phyloP scores from a whole-genome alignment of 331 rosid genomes.

The Spiraea crenata region DNA sequence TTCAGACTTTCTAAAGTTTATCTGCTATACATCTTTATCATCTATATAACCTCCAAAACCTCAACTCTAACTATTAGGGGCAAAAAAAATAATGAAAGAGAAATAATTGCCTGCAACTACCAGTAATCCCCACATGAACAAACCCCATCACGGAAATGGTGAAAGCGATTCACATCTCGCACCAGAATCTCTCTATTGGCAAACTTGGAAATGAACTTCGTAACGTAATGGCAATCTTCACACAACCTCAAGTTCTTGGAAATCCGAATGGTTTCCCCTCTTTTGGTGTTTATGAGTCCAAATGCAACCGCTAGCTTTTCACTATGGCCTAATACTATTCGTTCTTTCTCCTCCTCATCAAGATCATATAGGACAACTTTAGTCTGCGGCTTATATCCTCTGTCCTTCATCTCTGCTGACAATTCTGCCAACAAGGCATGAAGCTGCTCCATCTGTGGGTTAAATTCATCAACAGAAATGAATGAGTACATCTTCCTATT shows the following conservation, averaged over 20 bases:
- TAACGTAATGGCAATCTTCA: constrained; percentile 32
- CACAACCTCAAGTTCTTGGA: constrained; percentile 41
- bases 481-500: constrained; percentile 26
- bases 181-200: constrained; percentile 36
- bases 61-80: neutral
- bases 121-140: constrained; percentile 41
- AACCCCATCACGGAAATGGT: constrained; percentile 30
- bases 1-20: neutral
- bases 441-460: constrained; percentile 28
- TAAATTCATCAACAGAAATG: constrained; percentile 30
- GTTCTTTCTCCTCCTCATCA: constrained; percentile 38
- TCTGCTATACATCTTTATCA: neutral
- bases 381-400: constrained; percentile 35
- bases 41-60: constrained; percentile 5
- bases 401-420: constrained; percentile 34
- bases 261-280: constrained; percentile 31
- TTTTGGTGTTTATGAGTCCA: constrained; percentile 30
- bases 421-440: constrained; percentile 32
- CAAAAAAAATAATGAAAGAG: neutral
- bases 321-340: constrained; percentile 31
- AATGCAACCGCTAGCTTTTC: constrained; percentile 38
- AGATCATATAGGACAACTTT: constrained; percentile 35
- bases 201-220: constrained; percentile 35
- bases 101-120: constrained; percentile 13
- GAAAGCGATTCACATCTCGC: constrained; percentile 39